Percentiles rank a stretch among this genome's conserved stretches.
Conservation (phyloP, 2,329 filamentous ascomycete genomes). For the Microdochium paspali region DNA sequence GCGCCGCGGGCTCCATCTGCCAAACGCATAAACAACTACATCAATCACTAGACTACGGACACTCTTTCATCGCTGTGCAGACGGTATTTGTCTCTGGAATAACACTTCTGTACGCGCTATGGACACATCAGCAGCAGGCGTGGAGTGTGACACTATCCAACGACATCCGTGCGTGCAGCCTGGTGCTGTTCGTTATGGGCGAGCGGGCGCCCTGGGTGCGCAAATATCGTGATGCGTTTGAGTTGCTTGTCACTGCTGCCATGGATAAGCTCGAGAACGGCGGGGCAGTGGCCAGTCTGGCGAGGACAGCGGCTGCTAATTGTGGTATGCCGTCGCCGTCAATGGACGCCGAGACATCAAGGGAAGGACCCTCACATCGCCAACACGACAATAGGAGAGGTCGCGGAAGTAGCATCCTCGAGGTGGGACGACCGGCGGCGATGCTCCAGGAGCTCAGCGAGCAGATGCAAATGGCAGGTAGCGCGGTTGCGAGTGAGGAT, state of each 20-base stretch:
- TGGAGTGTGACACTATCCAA: conserved; percentile 39
- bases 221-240: conserved; percentile 36
- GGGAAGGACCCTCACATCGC: conserved; percentile 4
- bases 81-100: conserved; percentile 31
- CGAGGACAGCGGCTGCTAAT: conserved; percentile 24
- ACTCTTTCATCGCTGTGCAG: conserved; percentile 31
- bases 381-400: conserved; percentile 12
- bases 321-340: background rate
- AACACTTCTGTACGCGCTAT: conserved; percentile 26
- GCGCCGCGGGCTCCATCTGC: conserved; percentile 28
- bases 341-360: no score
- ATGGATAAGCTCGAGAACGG: conserved; percentile 33
- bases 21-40: conserved; percentile 31
- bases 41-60: conserved; percentile 27
- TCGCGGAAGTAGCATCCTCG: conserved; percentile 2
- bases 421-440: background rate
- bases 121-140: conserved; percentile 31
- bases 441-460: background rate
- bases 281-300: conserved; percentile 24
- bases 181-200: conserved; percentile 38
- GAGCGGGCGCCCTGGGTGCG: conserved; percentile 37
- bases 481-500: background rate
- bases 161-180: conserved; percentile 36
- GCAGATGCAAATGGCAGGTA: no score
- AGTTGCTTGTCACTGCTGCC: conserved; percentile 32